Evolutionary conservation across 208 protist genomes (phyloP).

Genomic region (Trypanosoma mega): DNA sequence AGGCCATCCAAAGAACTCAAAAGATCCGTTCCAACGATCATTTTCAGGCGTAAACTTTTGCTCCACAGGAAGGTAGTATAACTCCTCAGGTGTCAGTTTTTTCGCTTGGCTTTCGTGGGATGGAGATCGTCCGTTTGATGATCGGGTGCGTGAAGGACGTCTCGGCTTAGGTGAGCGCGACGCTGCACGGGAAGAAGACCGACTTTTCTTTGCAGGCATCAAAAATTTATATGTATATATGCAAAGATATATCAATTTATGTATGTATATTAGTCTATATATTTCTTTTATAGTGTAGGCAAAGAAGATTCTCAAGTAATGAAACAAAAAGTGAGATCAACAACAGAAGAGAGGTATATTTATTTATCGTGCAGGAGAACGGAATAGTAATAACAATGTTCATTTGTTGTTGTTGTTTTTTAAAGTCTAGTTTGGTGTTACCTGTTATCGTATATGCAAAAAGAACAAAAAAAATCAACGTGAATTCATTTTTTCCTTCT

Average conservation of each 20-base stretch:
- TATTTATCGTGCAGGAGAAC: too few species aligned
- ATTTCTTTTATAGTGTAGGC: neutral
- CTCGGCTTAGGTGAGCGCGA: neutral
- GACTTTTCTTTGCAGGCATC: neutral
- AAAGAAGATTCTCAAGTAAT: too few species aligned
- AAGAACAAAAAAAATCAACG: too few species aligned
- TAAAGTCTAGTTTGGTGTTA: too few species aligned
- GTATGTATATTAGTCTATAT: neutral
- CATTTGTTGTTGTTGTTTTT: too few species aligned
- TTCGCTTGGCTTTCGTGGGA: neutral
- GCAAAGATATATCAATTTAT: neutral
- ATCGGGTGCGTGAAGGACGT: neutral
- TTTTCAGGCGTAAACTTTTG: slow-evolving; percentile 78
- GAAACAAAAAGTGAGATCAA: too few species aligned
- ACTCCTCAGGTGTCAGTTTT: neutral
- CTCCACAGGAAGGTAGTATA: slow-evolving; percentile 46
- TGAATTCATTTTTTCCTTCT: too few species aligned
- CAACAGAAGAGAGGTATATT: too few species aligned
- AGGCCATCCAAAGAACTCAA: slow-evolving; percentile 83
- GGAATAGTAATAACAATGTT: too few species aligned
- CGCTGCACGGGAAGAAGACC: neutral
- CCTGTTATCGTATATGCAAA: too few species aligned
- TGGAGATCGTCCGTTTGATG: neutral
- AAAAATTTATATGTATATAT: neutral
- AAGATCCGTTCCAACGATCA: slow-evolving; percentile 70